Conservation (phyloP, 805 yeast species). For the Candida ulmi region DNA sequence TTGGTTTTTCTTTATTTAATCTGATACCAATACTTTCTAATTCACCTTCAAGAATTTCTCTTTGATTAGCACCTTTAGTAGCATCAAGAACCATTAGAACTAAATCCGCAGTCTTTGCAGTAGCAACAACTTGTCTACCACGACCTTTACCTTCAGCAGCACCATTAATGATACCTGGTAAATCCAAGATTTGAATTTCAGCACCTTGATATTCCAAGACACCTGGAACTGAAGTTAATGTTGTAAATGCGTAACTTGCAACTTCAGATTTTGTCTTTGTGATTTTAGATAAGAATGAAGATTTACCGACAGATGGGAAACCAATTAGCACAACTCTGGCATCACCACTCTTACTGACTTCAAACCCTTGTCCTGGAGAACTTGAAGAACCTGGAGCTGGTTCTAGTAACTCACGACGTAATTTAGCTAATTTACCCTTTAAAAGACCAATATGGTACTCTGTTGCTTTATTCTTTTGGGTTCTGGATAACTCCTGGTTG, state of each 20-base stretch:
- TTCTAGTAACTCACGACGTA: conserved; percentile 84
- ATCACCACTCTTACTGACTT: conserved; percentile 92
- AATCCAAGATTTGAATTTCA: conserved; percentile 93
- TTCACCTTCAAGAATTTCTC: conserved; percentile 81
- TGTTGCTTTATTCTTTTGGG: conserved; percentile 97
- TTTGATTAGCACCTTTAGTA: conserved; percentile 86
- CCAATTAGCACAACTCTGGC: conserved; percentile 95
- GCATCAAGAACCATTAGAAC: conserved; percentile 94
- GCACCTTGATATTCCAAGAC: conserved; percentile 94
- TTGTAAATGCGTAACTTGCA: conserved; percentile 93
- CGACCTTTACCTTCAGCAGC: conserved; percentile 97
- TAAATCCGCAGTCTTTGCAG: conserved; percentile 91
- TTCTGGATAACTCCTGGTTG: conserved; percentile 81
- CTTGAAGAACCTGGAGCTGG: conserved; percentile 71
- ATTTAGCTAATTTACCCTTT: conserved; percentile 91
- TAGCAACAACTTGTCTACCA: conserved; percentile 94
- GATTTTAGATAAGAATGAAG: conserved; percentile 81
- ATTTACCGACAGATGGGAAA: conserved; percentile 96
- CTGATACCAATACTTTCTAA: conserved; percentile 92
- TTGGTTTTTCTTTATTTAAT: conserved; percentile 75
- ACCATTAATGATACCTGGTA: conserved; percentile 96
- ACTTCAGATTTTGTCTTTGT: conserved; percentile 93
- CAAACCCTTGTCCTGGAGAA: conserved; percentile 79
- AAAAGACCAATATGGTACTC: conserved; percentile 93
- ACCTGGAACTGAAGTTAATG: conserved; percentile 95